These are phyloP conservation scores for Penicillium crustosum DNA, from an alignment of 2,329 filamentous ascomycete genomes.

Conservation along the genomic window DNA sequence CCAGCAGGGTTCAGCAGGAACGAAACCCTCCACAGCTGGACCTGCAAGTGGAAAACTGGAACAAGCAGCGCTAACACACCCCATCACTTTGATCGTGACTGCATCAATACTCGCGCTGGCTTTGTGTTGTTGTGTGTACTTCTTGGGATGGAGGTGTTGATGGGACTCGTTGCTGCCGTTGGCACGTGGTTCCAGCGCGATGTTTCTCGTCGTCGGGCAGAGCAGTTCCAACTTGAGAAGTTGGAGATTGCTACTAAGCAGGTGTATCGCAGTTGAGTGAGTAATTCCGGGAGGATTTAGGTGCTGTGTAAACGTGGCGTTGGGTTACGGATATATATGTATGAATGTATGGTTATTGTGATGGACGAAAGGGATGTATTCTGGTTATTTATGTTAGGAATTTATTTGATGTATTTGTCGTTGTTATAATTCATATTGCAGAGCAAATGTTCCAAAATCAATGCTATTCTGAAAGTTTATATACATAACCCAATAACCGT, in stretches of 20 bases:
- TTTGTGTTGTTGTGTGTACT: slow-evolving; percentile 38
- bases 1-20: slow-evolving; percentile 31
- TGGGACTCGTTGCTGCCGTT: slow-evolving; percentile 32
- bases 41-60: slow-evolving; percentile 40
- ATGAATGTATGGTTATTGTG: neutral
- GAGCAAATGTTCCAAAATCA: neutral
- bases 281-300: no score
- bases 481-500: neutral
- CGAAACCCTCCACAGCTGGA: slow-evolving; percentile 45
- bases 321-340: neutral
- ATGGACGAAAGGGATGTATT: slow-evolving; percentile 8
- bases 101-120: slow-evolving; percentile 37
- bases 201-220: slow-evolving; percentile 30
- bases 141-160: slow-evolving; percentile 36
- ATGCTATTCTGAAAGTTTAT: neutral
- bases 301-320: neutral
- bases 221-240: slow-evolving; percentile 29
- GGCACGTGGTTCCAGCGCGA: slow-evolving; percentile 35
- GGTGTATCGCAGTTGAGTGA: slow-evolving; percentile 13
- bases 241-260: slow-evolving; percentile 30
- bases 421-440: neutral
- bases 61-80: slow-evolving; percentile 27
- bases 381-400: slow-evolving; percentile 2
- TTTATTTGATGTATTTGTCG: neutral
- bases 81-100: slow-evolving; percentile 40